Evolutionary conservation across 805 yeast species (phyloP).

Genomic region (Metschnikowia kofuensis): DNA sequence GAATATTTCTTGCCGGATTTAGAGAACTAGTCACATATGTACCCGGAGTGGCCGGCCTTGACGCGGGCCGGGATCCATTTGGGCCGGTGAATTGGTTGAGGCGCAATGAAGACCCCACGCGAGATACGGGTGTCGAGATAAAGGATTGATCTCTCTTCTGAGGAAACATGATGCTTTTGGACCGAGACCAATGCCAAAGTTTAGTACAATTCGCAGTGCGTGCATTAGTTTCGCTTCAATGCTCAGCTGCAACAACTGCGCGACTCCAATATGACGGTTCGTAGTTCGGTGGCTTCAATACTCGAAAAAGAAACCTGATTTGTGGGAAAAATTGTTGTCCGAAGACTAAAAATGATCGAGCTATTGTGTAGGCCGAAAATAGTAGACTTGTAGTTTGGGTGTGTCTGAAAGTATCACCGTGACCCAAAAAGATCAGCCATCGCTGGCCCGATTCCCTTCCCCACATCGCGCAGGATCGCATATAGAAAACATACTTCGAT

Average conservation of each 20-base stretch:
- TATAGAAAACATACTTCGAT: neutral
- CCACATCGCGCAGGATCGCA: neutral
- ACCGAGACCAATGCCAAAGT: neutral
- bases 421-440: no score
- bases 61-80: conserved; percentile 7
- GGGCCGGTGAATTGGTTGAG: conserved; percentile 23
- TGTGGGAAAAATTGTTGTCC: no score
- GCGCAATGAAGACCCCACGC: conserved; percentile 34
- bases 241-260: no score
- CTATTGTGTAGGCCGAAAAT: no score
- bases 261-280: no score
- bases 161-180: conserved; percentile 23
- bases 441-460: no score
- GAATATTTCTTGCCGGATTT: conserved; percentile 34
- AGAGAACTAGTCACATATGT: conserved; percentile 37
- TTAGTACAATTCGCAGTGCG: neutral
- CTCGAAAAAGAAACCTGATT: no score
- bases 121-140: conserved; percentile 34
- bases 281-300: no score
- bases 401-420: no score
- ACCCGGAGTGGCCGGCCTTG: conserved; percentile 19
- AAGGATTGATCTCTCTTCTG: conserved; percentile 28
- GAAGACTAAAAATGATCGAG: no score
- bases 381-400: no score
- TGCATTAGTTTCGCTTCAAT: neutral